Evolutionary conservation across 306 rosid species (phyloP), one percentile per base, ranked within the genome.

Genomic region (Citrullus amarus): DNA sequence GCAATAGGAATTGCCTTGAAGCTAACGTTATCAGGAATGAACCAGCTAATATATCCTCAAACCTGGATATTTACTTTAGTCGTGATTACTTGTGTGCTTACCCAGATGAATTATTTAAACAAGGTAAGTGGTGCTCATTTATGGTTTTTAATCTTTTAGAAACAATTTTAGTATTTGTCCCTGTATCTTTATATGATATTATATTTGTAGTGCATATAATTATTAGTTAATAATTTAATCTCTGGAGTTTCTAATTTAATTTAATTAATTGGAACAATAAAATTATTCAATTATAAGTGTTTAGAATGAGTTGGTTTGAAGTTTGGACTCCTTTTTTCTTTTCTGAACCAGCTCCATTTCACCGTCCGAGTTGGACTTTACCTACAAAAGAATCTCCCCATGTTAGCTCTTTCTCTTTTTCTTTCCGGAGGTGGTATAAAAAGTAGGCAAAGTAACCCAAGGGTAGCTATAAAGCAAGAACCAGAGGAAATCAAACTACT

Each of bases 71-170:
- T 96, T 80, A 84, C 93, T 71, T 68, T 92, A 79, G 92, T 96
- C 78, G 99, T 96, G 60, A 78, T 88, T 77, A 77, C 85, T 70
- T 96, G 99, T 81, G 91, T 96, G 84, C 96, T 96, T 86, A 96
- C 97, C 77, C 99, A 96, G 85, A 96, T 96, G 99, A 96, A 96
- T 89, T 96, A 96, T 89, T 88, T 96, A 78, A 96, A 96, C 82
- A 96, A 92, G 99, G 99, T 92, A 81, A 80, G 9, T 22, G 16
- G 6, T 59, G 15, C 18, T 76, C 56, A 7, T 61, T 65, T 58
- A 59, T 54, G 65, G 32, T 34, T 50, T 66, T 13, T 8, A 2
- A 20, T 17, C 77, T 62, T 56, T 18, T 14, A 7, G 1, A 8
- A 71, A 71, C 22, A 28, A 13, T 15, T 71, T 28, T 48, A 14